Percentiles rank a stretch among this genome's conserved stretches.
Conservation (phyloP, 2,329 filamentous ascomycete genomes). For the Ophiocordyceps camponoti-floridani region DNA sequence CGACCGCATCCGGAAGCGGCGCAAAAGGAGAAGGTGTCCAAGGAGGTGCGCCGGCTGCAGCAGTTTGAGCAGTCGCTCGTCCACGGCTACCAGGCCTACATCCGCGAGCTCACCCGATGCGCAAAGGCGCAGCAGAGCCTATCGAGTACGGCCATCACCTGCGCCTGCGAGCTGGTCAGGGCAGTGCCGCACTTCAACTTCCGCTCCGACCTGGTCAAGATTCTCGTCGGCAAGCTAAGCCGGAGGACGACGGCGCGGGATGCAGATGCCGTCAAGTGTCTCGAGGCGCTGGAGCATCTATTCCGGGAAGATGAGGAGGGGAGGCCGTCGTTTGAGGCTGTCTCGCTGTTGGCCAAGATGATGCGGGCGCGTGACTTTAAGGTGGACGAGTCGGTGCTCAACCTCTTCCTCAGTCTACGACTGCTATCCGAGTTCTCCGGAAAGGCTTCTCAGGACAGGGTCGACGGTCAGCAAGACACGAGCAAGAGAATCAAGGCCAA, state of each 20-base stretch:
- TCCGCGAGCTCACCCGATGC: conserved; percentile 55
- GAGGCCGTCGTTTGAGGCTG: conserved; percentile 69
- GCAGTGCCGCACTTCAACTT: conserved; percentile 96
- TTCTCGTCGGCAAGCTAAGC: conserved; percentile 71
- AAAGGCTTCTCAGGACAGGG: conserved; percentile 62
- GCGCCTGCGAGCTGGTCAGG: conserved; percentile 63
- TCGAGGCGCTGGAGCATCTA: conserved; percentile 60
- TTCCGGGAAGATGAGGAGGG: conserved; percentile 85
- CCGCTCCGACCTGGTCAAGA: conserved; percentile 69
- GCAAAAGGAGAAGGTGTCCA: conserved; percentile 65
- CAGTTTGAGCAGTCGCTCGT: conserved; percentile 80
- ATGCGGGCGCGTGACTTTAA: conserved; percentile 76
- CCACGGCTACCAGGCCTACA: conserved; percentile 66
- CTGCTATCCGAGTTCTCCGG: conserved; percentile 74
- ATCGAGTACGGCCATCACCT: conserved; percentile 63
- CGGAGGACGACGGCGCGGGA: conserved; percentile 41
- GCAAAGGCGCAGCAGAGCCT: conserved; percentile 41
- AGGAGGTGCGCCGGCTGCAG: conserved; percentile 70
- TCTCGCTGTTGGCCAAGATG: conserved; percentile 78
- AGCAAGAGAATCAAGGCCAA: conserved; percentile 38
- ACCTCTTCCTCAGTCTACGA: conserved; percentile 79
- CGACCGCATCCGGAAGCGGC: conserved; percentile 61
- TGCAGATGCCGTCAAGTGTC: conserved; percentile 59
- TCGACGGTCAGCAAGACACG: conserved; percentile 31
- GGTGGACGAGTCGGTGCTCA: conserved; percentile 70